Evolutionary conservation across 805 yeast genomes (phyloP).

Genomic region (Lipomyces sp.): DNA sequence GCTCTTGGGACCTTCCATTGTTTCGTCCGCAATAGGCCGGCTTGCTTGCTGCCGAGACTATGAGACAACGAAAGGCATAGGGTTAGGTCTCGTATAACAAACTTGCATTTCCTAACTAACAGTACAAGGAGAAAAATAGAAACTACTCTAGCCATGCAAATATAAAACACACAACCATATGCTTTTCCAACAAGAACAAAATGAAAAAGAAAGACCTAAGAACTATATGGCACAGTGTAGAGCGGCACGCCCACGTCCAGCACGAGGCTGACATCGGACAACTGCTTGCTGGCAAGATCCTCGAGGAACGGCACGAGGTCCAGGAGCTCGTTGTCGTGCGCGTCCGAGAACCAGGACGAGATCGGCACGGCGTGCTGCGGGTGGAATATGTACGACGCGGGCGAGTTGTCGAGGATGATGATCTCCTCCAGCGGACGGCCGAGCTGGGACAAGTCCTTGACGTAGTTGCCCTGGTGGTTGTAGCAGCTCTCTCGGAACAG

Average conservation of each 20-base stretch:
- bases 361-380: slow-evolving; percentile 98
- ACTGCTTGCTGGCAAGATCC: slow-evolving; percentile 66
- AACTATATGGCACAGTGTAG: slow-evolving; percentile 1
- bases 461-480: slow-evolving; percentile 89
- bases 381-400: slow-evolving; percentile 96
- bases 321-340: slow-evolving; percentile 90
- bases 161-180: too few species aligned
- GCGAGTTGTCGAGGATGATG: slow-evolving; percentile 93
- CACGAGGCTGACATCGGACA: slow-evolving; percentile 80
- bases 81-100: too few species aligned
- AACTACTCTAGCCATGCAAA: too few species aligned
- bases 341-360: slow-evolving; percentile 96
- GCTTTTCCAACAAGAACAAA: too few species aligned
- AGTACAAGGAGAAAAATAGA: too few species aligned
- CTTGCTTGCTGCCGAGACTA: too few species aligned
- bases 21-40: too few species aligned
- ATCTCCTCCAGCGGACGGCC: slow-evolving; percentile 86
- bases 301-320: slow-evolving; percentile 89
- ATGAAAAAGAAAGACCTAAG: too few species aligned
- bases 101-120: too few species aligned
- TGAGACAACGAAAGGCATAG: too few species aligned
- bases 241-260: slow-evolving; percentile 57
- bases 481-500: slow-evolving; percentile 92
- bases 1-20: background rate
- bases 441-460: slow-evolving; percentile 87